A percentile compares a stretch with the other conserved stretches of the same genome.
Conservation (phyloP, 2,329 filamentous ascomycete species). For the Scedosporium apiospermum region DNA sequence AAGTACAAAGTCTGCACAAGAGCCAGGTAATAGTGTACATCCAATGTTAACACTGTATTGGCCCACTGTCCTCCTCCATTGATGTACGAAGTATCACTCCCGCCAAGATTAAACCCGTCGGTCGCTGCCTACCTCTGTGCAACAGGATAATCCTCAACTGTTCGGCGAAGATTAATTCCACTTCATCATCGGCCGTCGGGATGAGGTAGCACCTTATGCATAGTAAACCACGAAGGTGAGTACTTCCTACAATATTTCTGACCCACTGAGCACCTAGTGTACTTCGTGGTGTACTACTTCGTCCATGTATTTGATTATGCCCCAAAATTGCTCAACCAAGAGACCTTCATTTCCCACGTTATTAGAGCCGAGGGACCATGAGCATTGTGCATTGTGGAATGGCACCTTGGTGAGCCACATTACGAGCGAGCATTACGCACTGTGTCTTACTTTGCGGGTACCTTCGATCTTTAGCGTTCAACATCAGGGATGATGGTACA, state of each 20-base stretch:
- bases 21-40: too few species aligned
- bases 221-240: too few species aligned
- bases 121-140: not conserved
- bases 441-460: too few species aligned
- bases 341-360: not conserved
- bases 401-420: not conserved
- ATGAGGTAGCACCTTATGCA: not conserved
- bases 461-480: too few species aligned
- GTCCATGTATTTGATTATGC: not conserved
- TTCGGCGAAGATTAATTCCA: not conserved
- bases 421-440: too few species aligned
- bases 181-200: not conserved
- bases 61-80: too few species aligned
- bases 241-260: not conserved
- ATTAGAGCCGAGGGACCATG: not conserved
- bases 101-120: too few species aligned
- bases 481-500: too few species aligned
- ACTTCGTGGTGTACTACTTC: not conserved
- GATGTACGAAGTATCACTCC: too few species aligned
- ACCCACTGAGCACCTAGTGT: not conserved
- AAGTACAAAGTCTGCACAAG: too few species aligned
- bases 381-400: not conserved
- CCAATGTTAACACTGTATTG: too few species aligned
- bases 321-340: slow-evolving; percentile 1
- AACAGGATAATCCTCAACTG: not conserved